Conservation (phyloP, 306 rosid genomes). For the Abrus precatorius region DNA sequence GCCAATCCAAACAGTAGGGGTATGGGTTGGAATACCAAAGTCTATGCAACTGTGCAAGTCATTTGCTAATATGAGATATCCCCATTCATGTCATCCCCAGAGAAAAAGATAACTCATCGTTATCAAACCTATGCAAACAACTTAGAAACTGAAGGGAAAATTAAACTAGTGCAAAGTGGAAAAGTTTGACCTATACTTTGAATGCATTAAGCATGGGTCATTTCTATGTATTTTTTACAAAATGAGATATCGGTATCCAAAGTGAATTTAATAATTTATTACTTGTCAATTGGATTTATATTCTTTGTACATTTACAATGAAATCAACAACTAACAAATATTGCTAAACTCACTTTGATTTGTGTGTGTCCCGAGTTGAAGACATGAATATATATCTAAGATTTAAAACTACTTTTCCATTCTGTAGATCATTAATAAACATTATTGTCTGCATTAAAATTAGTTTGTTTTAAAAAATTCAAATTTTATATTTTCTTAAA, state of each 20-base stretch:
- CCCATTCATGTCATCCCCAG: not conserved
- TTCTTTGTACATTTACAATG: too few species aligned
- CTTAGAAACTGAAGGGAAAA: not conserved
- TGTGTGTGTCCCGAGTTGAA: too few species aligned
- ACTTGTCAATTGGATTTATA: too few species aligned
- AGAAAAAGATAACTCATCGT: not conserved
- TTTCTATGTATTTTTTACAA: not conserved
- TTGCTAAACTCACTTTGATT: too few species aligned
- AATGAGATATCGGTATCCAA: not conserved
- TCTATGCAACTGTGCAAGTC: not conserved
- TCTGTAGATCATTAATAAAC: too few species aligned
- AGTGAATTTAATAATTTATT: not conserved
- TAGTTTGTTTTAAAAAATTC: too few species aligned
- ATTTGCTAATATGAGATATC: conserved; percentile 16
- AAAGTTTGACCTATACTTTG: conserved; percentile 1
- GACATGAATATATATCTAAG: too few species aligned
- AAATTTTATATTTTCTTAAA: too few species aligned
- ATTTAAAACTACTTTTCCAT: too few species aligned
- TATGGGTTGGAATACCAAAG: conserved; percentile 21
- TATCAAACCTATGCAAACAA: not conserved
- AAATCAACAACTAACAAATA: too few species aligned
- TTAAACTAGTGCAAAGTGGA: not conserved
- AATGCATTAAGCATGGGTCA: not conserved
- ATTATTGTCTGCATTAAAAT: too few species aligned
- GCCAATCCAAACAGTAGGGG: not conserved